Evolutionary conservation across 2,329 filamentous ascomycete genomes (phyloP).

Genomic region (Aciculosporium take): DNA sequence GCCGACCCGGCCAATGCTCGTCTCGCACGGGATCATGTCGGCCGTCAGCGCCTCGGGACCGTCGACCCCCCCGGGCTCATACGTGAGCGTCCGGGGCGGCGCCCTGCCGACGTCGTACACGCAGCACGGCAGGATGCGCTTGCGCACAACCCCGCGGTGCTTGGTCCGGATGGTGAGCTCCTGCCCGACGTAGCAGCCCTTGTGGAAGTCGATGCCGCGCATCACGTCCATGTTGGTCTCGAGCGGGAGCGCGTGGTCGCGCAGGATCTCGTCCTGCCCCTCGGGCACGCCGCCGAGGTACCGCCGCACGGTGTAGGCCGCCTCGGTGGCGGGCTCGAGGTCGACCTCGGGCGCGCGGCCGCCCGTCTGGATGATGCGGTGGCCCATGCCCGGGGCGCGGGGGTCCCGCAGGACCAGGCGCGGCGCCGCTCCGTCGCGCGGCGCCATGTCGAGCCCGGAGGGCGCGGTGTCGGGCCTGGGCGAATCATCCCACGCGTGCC

Average conservation of each 20-base stretch:
- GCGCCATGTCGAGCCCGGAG: too few species aligned
- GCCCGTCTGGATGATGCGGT: conserved; percentile 27
- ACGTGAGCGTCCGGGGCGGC: conserved; percentile 28
- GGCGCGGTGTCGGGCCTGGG: background rate
- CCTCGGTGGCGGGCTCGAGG: conserved; percentile 33
- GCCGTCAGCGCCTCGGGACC: conserved; percentile 14
- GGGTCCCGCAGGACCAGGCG: conserved; percentile 32
- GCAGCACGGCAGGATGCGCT: conserved; percentile 70
- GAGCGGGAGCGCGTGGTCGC: conserved; percentile 62
- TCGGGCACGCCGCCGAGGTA: conserved; percentile 75
- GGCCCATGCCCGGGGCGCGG: conserved; percentile 41
- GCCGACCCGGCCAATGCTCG: conserved; percentile 35
- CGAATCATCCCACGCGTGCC: conserved; percentile 57
- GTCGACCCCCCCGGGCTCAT: conserved; percentile 24
- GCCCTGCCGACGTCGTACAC: conserved; percentile 43
- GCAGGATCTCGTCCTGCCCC: conserved; percentile 63
- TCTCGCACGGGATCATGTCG: conserved; percentile 28
- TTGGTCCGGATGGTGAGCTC: conserved; percentile 92
- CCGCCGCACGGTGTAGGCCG: conserved; percentile 58
- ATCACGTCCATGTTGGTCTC: conserved; percentile 83
- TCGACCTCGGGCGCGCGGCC: conserved; percentile 23
- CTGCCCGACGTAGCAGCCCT: conserved; percentile 94
- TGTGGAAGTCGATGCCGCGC: conserved; percentile 78
- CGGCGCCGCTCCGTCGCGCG: too few species aligned
- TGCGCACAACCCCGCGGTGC: conserved; percentile 85